Base-by-base conservation (phyloP, 202 grass and related monocot species). In the Cymbopogon flexuosus region DNA sequence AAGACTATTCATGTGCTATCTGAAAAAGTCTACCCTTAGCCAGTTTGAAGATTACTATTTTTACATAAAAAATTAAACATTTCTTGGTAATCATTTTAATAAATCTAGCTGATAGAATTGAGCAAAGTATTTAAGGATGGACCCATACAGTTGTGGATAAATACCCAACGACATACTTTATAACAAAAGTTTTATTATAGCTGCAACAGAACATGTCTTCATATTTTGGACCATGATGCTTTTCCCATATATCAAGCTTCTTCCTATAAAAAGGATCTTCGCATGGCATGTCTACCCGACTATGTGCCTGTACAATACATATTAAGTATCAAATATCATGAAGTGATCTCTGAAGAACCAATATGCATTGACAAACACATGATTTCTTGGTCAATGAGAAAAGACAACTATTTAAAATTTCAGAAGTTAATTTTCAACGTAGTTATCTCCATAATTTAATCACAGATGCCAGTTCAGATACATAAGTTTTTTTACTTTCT, bases 121-220 rank as follows among this genome's bases (percentile, higher is more conserved):
- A 78, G 23, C 37, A 75, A 34, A 79, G 5, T 47, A 79, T 72
- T 70, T 54, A 73, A 81, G 19, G 5, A 76, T 29, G 33, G 45
- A 77, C 8, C 3, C 8, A 45, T 59, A 40, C 39, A 35, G 19
- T 19, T 1, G 9, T 61, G 57, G 43, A 82, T 14, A 80, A 31
- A 18, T 79, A 12, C 15, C 60, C 1, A 79, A 61, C 62, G 36
- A 49, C 88, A 56, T 90, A 97, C 94, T 94, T 97, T 74, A 94
- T 79, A 39, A 76, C 47, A 77, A 37, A 81, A 59, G 56, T 21
- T 81, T 72, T 75, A 39, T 41, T 47, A 45, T 62, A 27, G 29
- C 72, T 77, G 47, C 70, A 56, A 72, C 40, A 74, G 76, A 62
- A 75, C 34, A 46, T 62, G 58, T 73, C 70, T 80, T 71, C 36